Conservation (phyloP, 139 green algal genomes). For the Limnomonas spitsbergensis region DNA sequence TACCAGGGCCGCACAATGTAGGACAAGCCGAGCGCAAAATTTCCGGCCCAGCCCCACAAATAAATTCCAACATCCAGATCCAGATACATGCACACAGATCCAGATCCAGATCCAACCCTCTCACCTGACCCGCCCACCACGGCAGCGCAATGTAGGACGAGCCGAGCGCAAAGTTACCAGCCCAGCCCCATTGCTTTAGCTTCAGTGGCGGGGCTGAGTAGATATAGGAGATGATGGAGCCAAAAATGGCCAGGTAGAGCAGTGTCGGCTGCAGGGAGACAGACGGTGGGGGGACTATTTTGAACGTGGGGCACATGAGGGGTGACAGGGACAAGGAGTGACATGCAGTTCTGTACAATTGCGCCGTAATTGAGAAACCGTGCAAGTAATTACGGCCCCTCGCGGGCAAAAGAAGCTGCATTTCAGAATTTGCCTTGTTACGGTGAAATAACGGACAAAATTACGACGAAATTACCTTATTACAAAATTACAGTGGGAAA, state of each 20-base stretch:
- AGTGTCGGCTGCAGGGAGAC: slow-evolving; percentile 31
- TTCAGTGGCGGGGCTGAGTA: slow-evolving; percentile 97
- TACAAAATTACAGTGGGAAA: no score
- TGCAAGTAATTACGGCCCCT: no score
- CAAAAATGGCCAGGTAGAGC: slow-evolving; percentile 79
- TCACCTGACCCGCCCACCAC: slow-evolving; percentile 89
- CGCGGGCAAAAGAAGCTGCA: no score
- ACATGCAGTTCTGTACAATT: no score
- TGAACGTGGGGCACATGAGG: no score
- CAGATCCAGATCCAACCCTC: background rate
- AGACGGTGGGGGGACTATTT: no score
- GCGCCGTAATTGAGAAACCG: no score
- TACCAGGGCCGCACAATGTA: slow-evolving; percentile 98
- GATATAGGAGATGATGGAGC: slow-evolving; percentile 97
- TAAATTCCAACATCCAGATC: no score
- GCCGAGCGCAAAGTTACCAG: slow-evolving; percentile 93
- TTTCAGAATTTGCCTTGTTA: no score
- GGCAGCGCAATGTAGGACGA: slow-evolving; percentile 95
- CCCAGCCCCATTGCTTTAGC: slow-evolving; percentile 94
- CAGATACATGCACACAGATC: slow-evolving; percentile 17
- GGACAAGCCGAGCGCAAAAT: slow-evolving; percentile 90
- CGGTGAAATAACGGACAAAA: no score
- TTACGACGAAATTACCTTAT: no score
- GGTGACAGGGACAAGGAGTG: no score
- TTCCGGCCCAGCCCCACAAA: slow-evolving; percentile 89